These are phyloP conservation scores for Parmelia sp. DNA, from an alignment of 495 filamentous ascomycete species.

Conservation along the genomic window DNA sequence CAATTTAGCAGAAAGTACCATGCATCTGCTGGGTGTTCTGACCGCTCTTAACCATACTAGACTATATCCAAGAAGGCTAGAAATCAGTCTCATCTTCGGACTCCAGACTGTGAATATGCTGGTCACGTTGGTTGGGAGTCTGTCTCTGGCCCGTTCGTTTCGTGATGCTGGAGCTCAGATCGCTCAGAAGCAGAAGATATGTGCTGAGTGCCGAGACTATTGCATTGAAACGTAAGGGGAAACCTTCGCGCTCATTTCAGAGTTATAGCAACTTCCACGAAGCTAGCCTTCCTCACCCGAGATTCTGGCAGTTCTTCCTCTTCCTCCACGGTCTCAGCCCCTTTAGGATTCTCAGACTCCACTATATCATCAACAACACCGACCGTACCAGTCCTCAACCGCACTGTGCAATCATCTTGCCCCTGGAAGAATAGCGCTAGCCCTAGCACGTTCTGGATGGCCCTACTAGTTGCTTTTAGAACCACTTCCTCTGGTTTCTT, in stretches of 20 bases:
- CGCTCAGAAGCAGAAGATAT: background rate
- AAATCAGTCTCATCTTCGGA: background rate
- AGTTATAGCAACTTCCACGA: slow-evolving; percentile 58
- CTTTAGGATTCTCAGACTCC: slow-evolving; percentile 32
- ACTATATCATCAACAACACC: slow-evolving; percentile 67
- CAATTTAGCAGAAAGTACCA: background rate
- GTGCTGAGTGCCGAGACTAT: background rate
- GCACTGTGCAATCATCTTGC: slow-evolving; percentile 49
- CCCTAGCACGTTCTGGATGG: slow-evolving; percentile 63
- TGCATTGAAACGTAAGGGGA: background rate
- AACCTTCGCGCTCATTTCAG: slow-evolving; percentile 28
- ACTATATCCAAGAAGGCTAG: background rate
- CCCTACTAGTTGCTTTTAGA: slow-evolving; percentile 71
- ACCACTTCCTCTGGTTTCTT: slow-evolving; percentile 53
- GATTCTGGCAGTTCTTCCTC: slow-evolving; percentile 50
- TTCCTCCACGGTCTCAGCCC: slow-evolving; percentile 24
- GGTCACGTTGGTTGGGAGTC: background rate
- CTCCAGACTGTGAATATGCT: background rate
- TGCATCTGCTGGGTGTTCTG: background rate
- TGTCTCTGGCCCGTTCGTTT: background rate
- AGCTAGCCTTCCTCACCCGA: slow-evolving; percentile 58
- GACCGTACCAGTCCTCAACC: slow-evolving; percentile 57
- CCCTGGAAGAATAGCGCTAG: slow-evolving; percentile 60
- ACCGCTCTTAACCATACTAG: background rate
- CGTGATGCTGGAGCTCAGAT: background rate